Conservation (phyloP, 106 monocot genomes). For the Dendrobium officinale region DNA sequence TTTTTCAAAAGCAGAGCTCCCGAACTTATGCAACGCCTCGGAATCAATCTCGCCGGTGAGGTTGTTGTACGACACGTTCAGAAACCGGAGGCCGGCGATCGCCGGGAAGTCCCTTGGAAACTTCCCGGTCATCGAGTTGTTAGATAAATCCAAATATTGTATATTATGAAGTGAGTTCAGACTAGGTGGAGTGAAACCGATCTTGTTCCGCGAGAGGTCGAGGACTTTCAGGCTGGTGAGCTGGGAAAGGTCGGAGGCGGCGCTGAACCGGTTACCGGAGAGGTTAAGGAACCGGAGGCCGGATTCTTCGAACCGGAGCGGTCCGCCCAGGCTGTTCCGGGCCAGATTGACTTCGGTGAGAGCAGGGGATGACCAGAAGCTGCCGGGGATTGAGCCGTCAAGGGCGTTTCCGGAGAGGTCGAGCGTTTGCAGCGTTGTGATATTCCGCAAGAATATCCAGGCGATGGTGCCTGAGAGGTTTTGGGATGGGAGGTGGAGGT, state of each 20-base stretch:
- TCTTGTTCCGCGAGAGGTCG: slow-evolving; percentile 47
- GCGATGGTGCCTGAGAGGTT: slow-evolving; percentile 71
- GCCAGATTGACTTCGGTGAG: slow-evolving; percentile 59
- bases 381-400: slow-evolving; percentile 52
- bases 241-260: slow-evolving; percentile 14
- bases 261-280: slow-evolving; percentile 76
- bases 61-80: slow-evolving; percentile 81
- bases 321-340: slow-evolving; percentile 64
- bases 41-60: slow-evolving; percentile 45
- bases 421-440: slow-evolving; percentile 45
- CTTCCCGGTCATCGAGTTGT: slow-evolving; percentile 50
- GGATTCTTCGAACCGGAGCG: slow-evolving; percentile 29
- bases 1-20: slow-evolving; percentile 43
- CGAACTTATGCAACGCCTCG: slow-evolving; percentile 31
- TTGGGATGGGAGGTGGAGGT: slow-evolving; percentile 35
- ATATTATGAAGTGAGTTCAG: slow-evolving; percentile 15
- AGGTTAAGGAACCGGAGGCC: slow-evolving; percentile 28
- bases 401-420: slow-evolving; percentile 72
- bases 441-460: slow-evolving; percentile 45
- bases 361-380: slow-evolving; percentile 50
- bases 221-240: slow-evolving; percentile 24
- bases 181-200: slow-evolving; percentile 16
- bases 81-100: slow-evolving; percentile 16
- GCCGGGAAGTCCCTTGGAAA: slow-evolving; percentile 51
- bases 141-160: slow-evolving; percentile 42